Percentiles rank a stretch among this genome's conserved stretches.
phyloP scores from a whole-genome alignment of 108 stramenopile species.

The Skeletonema costatum region DNA sequence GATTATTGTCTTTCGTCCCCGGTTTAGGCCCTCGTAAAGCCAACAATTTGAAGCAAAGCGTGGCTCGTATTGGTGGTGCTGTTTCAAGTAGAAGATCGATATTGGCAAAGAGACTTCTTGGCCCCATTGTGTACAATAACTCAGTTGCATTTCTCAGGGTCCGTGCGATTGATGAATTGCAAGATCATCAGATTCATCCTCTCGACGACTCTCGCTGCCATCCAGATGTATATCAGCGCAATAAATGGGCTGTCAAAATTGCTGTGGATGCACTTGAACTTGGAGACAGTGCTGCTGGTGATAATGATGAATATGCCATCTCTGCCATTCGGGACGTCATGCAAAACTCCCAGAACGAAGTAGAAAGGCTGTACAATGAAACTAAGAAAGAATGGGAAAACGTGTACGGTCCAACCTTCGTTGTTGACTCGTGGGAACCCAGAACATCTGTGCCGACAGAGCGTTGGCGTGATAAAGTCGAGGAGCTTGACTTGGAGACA shows the following conservation, averaged over 20 bases:
- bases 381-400: conserved; percentile 85
- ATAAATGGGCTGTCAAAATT: conserved; percentile 89
- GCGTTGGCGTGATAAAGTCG: conserved; percentile 84
- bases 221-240: conserved; percentile 82
- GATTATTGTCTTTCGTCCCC: conserved; percentile 88
- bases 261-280: conserved; percentile 84
- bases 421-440: conserved; percentile 78
- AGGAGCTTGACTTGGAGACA: conserved; percentile 86
- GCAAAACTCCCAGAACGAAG: conserved; percentile 78
- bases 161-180: conserved; percentile 58
- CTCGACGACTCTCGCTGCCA: conserved; percentile 91
- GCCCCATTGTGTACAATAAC: conserved; percentile 91
- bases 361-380: conserved; percentile 71
- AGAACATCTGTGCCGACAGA: conserved; percentile 74
- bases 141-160: conserved; percentile 88
- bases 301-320: conserved; percentile 58
- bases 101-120: conserved; percentile 71
- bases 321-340: conserved; percentile 82
- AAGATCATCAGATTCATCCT: conserved; percentile 74
- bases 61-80: conserved; percentile 68
- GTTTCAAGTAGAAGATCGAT: conserved; percentile 66
- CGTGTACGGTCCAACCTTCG: conserved; percentile 74
- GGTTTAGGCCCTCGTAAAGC: conserved; percentile 95
- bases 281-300: conserved; percentile 46
- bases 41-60: conserved; percentile 78